Evolutionary conservation across 2,329 filamentous ascomycete species (phyloP).

Genomic region (Fusarium ambrosium): DNA sequence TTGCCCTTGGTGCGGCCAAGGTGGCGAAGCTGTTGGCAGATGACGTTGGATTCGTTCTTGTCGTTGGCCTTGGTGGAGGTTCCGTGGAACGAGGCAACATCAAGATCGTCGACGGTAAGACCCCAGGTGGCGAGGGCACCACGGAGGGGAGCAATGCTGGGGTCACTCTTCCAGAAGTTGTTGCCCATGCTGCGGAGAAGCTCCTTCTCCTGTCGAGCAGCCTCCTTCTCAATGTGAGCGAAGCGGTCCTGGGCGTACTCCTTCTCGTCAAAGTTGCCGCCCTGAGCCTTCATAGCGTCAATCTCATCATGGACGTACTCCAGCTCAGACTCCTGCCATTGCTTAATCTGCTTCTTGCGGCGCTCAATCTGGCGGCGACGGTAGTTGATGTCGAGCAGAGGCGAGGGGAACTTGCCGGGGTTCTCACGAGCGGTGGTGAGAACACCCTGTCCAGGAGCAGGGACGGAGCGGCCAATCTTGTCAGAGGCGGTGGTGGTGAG

Average conservation of each 20-base stretch:
- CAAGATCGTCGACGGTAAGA: conserved; percentile 95
- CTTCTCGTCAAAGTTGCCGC: conserved; percentile 80
- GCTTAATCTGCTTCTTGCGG: conserved; percentile 92
- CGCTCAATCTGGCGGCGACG: conserved; percentile 94
- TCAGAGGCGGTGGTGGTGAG: conserved; percentile 97
- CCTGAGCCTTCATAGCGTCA: conserved; percentile 87
- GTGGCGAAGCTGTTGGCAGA: conserved; percentile 96
- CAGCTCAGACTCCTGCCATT: conserved; percentile 95
- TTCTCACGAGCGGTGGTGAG: conserved; percentile 95
- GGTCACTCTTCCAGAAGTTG: conserved; percentile 98
- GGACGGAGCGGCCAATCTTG: conserved; percentile 98
- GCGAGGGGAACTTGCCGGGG: conserved; percentile 91
- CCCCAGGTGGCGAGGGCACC: conserved; percentile 98
- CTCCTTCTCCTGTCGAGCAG: conserved; percentile 91
- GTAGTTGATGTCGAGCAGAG: conserved; percentile 97
- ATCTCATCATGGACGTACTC: conserved; percentile 94
- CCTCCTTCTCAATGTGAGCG: conserved; percentile 87
- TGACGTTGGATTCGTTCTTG: conserved; percentile 98
- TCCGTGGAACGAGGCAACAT: conserved; percentile 97
- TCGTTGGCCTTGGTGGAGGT: conserved; percentile 99
- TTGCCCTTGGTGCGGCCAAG: conserved; percentile 97
- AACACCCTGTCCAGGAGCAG: conserved; percentile 96
- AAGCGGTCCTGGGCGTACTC: conserved; percentile 90
- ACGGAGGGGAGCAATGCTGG: conserved; percentile 92
- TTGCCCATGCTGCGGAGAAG: conserved; percentile 94